Evolutionary conservation across 805 yeast species (phyloP), one percentile per base, ranked within the genome.

Genomic region (Ascoidea rubescens): DNA sequence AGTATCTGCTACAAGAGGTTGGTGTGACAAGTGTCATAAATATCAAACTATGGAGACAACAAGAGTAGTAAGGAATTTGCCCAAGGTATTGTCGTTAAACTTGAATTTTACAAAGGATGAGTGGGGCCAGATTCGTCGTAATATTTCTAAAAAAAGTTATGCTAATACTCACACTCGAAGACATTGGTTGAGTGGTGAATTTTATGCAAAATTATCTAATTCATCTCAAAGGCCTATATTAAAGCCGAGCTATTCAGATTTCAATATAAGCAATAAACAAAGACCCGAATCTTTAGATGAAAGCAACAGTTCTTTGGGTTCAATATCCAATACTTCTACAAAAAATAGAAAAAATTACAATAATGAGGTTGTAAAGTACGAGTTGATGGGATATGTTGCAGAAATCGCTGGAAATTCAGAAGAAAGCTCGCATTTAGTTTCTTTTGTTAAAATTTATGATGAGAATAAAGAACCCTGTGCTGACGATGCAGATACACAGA

Each of bases 321-420:
- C 43, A 37, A 37, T 37, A 10, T 31, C n/a, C 16, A 50, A 47
- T 30, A 8, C 17, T 31, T 21, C 53, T 12, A n/a, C 16, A 28
- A n/a, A 21, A 14, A 52, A 52, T 46, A 52, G 50, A 37, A 14
- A 42, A 17, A 50, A 50, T 43, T 5, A 42, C 17, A 49, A 46
- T 17, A 54, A 58, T n/a, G 56, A 55, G 33, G 61, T 65, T 3
- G 64, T 65, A 28, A 77, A 74, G 58, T 86, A 82, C 62, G 83
- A 82, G 54, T 64, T 86, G 42, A 69, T 75, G 49, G 91, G 91
- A 0, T 82, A 74, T 59, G 86, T 85, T 21, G 85, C 87, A 46
- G 83, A 82, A 59, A 75, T 86, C 5, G 51, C 61, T 6, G 66
- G 64, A 3, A 60, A 62, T 4, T 71, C 71, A 1, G 78, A 74